These are phyloP conservation scores for Paecilomyces formosus DNA, from an alignment of 2,329 filamentous ascomycete species.

Conservation along the genomic window DNA sequence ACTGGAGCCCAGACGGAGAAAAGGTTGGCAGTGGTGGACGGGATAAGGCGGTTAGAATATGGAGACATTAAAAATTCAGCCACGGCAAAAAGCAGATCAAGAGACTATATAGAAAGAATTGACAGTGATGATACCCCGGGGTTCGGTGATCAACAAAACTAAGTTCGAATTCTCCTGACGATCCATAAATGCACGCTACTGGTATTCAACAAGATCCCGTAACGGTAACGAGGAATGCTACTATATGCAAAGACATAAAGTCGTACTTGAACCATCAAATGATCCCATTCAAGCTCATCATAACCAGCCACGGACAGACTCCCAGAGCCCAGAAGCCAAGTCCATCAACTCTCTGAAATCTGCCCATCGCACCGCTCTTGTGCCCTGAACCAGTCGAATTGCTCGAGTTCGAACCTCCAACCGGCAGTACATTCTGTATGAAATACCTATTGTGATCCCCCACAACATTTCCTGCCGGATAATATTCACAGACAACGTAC, in stretches of 20 bases:
- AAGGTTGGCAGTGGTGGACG: constrained; percentile 87
- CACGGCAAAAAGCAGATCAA: not conserved
- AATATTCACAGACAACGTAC: constrained; percentile 66
- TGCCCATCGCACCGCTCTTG: not conserved
- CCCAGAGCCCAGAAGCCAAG: not conserved
- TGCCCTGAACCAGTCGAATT: not conserved
- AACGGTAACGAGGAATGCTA: not conserved
- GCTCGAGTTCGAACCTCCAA: not conserved
- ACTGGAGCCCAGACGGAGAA: constrained; percentile 89
- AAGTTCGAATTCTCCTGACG: not conserved
- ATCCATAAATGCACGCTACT: not conserved
- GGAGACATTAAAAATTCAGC: constrained; percentile 46
- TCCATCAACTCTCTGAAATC: not conserved
- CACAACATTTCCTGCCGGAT: constrained; percentile 56
- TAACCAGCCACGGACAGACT: not conserved
- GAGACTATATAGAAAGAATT: constrained; percentile 1
- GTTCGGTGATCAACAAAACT: not conserved
- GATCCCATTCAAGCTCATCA: not conserved
- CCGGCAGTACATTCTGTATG: constrained; percentile 19
- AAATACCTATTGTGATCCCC: constrained; percentile 22
- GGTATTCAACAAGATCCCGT: not conserved
- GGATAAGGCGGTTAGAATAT: constrained; percentile 68
- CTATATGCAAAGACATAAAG: not conserved
- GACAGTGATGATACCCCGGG: not conserved
- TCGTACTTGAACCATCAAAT: not conserved